These are phyloP conservation scores for Delphinella strobiligena DNA, from an alignment of 2,329 filamentous ascomycete genomes.

Conservation along the genomic window DNA sequence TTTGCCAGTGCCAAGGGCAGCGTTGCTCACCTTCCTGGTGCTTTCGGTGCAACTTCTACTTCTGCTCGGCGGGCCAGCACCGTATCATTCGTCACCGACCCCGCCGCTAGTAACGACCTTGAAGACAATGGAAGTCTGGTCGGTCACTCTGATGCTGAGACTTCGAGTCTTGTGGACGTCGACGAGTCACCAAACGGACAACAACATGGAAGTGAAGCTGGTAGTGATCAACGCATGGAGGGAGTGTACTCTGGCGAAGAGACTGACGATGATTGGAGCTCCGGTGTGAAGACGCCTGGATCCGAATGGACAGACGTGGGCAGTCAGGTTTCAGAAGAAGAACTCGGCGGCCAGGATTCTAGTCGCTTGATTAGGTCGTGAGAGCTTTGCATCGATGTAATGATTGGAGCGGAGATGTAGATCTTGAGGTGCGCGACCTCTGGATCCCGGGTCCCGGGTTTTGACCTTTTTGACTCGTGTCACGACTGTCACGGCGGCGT, in stretches of 20 bases:
- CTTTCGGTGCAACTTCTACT: background rate
- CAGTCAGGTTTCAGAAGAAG: constrained; percentile 22
- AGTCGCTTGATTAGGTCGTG: background rate
- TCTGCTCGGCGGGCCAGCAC: constrained; percentile 9
- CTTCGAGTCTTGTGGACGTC: constrained; percentile 19
- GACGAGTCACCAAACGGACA: too few species aligned
- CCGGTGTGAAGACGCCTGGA: constrained; percentile 22
- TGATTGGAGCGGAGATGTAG: too few species aligned
- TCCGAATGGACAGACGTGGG: constrained; percentile 25
- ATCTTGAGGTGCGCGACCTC: too few species aligned
- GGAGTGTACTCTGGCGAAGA: constrained; percentile 11
- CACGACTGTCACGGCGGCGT: too few species aligned
- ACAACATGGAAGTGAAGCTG: too few species aligned
- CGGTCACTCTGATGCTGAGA: constrained; percentile 14
- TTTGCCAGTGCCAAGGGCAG: constrained; percentile 2
- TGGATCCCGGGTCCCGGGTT: too few species aligned
- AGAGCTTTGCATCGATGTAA: too few species aligned
- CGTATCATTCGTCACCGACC: constrained; percentile 16
- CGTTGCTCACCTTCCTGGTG: background rate
- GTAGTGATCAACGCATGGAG: too few species aligned
- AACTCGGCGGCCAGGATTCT: constrained; percentile 5
- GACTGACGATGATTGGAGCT: constrained; percentile 16
- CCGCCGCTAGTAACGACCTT: constrained; percentile 13
- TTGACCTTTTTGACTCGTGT: too few species aligned
- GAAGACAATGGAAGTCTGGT: background rate